These are phyloP conservation scores for Macrocybe gigantea DNA, from an alignment of 768 basidiomycete species.

Conservation along the genomic window DNA sequence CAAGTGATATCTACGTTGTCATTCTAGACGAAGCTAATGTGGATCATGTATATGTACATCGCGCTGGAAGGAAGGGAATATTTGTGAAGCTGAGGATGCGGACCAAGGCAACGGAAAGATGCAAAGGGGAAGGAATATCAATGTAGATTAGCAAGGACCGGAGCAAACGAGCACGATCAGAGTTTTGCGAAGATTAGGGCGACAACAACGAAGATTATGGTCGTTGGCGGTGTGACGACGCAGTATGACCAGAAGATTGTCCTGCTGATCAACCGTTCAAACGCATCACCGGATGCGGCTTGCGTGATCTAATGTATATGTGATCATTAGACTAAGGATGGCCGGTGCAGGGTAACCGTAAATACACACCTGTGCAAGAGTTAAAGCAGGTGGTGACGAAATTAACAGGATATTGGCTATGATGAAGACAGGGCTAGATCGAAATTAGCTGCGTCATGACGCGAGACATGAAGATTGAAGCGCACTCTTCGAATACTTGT, in stretches of 20 bases:
- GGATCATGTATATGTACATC: too few species aligned
- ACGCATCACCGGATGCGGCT: slow-evolving; percentile 38
- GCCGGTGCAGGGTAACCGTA: slow-evolving; percentile 1
- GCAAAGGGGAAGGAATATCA: too few species aligned
- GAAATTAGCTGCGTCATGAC: background rate
- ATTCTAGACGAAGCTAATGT: too few species aligned
- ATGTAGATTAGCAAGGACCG: too few species aligned
- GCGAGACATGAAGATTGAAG: slow-evolving; percentile 10
- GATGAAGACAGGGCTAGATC: slow-evolving; percentile 74
- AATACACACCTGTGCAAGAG: slow-evolving; percentile 45
- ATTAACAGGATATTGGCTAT: slow-evolving; percentile 81
- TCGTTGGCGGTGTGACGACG: slow-evolving; percentile 59
- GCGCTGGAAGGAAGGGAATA: too few species aligned
- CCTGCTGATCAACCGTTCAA: slow-evolving; percentile 61
- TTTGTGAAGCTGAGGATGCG: too few species aligned
- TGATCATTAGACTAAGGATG: too few species aligned
- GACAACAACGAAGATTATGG: slow-evolving; percentile 49
- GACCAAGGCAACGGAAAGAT: too few species aligned
- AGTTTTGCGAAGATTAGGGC: slow-evolving; percentile 39
- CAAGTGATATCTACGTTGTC: too few species aligned
- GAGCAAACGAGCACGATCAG: background rate
- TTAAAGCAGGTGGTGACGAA: slow-evolving; percentile 69
- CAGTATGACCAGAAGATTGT: slow-evolving; percentile 72
- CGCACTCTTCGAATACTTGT: slow-evolving; percentile 71
- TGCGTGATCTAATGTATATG: slow-evolving; percentile 35